Percentiles rank a stretch among this genome's conserved stretches.
These are phyloP conservation scores for Trametes versicolor DNA, from an alignment of 1,284 basidiomycete genomes.

Conservation along the genomic window DNA sequence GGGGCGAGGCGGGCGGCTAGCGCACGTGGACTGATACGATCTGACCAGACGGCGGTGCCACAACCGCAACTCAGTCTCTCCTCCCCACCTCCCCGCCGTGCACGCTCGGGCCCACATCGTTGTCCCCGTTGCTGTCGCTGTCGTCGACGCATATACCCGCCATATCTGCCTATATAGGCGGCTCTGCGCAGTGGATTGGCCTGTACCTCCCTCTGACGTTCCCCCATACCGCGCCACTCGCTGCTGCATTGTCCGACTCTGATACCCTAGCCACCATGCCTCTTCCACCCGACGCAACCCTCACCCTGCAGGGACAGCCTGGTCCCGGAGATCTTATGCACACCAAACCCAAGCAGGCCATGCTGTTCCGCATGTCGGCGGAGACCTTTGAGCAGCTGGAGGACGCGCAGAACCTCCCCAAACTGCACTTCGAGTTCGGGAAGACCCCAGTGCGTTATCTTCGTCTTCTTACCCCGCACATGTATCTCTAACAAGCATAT, in stretches of 20 bases:
- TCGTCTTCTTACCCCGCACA: background rate
- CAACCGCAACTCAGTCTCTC: no score
- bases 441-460: slow-evolving; percentile 58
- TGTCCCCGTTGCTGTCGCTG: slow-evolving; percentile 4
- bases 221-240: slow-evolving; percentile 15
- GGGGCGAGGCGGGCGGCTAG: slow-evolving; percentile 11
- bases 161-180: background rate
- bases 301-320: slow-evolving; percentile 66
- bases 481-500: slow-evolving; percentile 7
- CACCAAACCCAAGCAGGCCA: slow-evolving; percentile 71
- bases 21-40: slow-evolving; percentile 32
- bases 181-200: background rate
- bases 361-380: slow-evolving; percentile 75
- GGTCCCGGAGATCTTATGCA: slow-evolving; percentile 62
- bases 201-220: slow-evolving; percentile 5
- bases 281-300: slow-evolving; percentile 59
- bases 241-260: slow-evolving; percentile 11
- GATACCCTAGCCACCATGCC: slow-evolving; percentile 57
- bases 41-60: slow-evolving; percentile 29
- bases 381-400: slow-evolving; percentile 75
- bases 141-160: slow-evolving; percentile 6
- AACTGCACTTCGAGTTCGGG: slow-evolving; percentile 68
- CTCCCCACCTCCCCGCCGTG: slow-evolving; percentile 1
- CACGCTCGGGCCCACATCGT: slow-evolving; percentile 4
- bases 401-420: slow-evolving; percentile 54